Base-by-base conservation (phyloP, 352 stramenopile species). In the Phytophthora ohioensis region DNA sequence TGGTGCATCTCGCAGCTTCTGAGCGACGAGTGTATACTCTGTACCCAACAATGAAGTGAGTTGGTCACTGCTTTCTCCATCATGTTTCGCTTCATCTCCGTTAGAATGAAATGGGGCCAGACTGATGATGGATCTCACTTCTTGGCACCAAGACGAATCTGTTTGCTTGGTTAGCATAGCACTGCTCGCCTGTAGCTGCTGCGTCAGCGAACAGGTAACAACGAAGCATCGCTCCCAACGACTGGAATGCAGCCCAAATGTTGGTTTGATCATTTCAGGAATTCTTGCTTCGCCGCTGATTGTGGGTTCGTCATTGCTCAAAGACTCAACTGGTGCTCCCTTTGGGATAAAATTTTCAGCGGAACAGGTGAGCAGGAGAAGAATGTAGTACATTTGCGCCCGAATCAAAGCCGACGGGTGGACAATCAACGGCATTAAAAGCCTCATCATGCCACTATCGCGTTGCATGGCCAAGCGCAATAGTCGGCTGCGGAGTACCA, bases 341-440 rank as follows among this genome's bases (percentile, higher is more conserved):
- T 47, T 41, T 0, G 58, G 61, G 11, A 77, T 55, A 57, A 88
- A 83, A 65, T 71, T 80, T 17, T 93, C 85, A 9, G 45, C 15
- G 1, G 77, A 78, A 55, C 85, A 91, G 10, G 82, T 87, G 46
- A 93, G 53, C 31, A 87, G 48, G 17, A 93, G 45, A 15, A 91
- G 15, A 35, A 91, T 75, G 46, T 86, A 88, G 67, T 85, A 93
- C 73, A 90, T 78, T 35, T 84, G 71, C 38, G 81, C 72, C 13
- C 85, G 85, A 59, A 92, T 75, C 0, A 27, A 69, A 3, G 70
- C 45, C 0, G 64, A 71, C 7, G 67, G 7, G 46, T 89, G 76
- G 39, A 88, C 91, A 32, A 85, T 58, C n/a, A 80, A 72, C 13
- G 78, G 59, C 11, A 79, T 51, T 3, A 88, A 12, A 47, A 77